phyloP scores from a whole-genome alignment of 345 rosid genomes.

The Cardamine occulta region DNA sequence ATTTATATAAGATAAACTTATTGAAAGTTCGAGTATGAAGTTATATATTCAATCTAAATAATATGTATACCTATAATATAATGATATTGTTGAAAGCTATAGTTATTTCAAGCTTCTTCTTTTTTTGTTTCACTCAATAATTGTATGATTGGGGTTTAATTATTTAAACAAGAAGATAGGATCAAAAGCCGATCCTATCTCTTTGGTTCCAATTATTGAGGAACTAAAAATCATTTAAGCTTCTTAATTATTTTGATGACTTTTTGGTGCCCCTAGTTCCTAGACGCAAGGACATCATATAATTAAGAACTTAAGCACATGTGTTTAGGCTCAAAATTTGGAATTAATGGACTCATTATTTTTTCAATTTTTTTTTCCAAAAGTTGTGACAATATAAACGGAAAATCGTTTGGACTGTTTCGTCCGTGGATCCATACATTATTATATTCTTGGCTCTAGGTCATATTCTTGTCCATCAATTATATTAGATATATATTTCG shows the following conservation, averaged over 20 bases:
- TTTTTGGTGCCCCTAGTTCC: slow-evolving; percentile 37
- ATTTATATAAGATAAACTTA: not conserved
- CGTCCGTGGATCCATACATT: slow-evolving; percentile 15
- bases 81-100: slow-evolving; percentile 8
- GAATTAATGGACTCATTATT: not conserved
- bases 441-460: not conserved
- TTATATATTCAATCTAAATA: slow-evolving; percentile 1
- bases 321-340: slow-evolving; percentile 16
- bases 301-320: slow-evolving; percentile 22
- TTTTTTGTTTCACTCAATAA: slow-evolving; percentile 9
- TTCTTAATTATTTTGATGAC: slow-evolving; percentile 9
- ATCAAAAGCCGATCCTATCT: slow-evolving; percentile 46
- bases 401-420: not conserved
- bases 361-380: not conserved
- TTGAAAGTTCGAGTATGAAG: not conserved
- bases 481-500: not conserved
- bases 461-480: not conserved
- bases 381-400: slow-evolving; percentile 10
- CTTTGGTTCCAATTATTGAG: slow-evolving; percentile 47
- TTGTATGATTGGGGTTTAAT: slow-evolving; percentile 30
- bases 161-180: slow-evolving; percentile 39
- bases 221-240: slow-evolving; percentile 32
- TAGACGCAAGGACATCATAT: slow-evolving; percentile 31
- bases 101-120: not conserved
- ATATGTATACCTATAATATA: not conserved